Evolutionary conservation across 495 filamentous ascomycete species (phyloP).

Genomic region (Astrothelium macrocarpum): DNA sequence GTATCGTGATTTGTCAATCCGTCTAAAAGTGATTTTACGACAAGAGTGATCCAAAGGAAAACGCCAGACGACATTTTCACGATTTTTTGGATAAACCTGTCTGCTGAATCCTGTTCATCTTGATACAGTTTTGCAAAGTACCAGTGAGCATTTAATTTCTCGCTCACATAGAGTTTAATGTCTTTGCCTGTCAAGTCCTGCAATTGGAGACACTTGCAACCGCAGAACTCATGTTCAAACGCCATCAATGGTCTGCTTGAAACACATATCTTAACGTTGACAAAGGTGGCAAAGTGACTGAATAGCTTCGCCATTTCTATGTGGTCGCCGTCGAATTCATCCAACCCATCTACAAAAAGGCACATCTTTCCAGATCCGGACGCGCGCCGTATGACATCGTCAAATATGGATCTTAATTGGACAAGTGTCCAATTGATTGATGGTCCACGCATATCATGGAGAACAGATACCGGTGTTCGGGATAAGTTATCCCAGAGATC

Average conservation of each 20-base stretch:
- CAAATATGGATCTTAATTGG: background rate
- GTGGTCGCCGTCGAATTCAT: no score
- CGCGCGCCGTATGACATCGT: background rate
- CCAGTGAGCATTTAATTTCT: background rate
- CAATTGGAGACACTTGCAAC: constrained; percentile 12
- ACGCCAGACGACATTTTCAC: constrained; percentile 16
- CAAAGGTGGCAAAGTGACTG: constrained; percentile 1
- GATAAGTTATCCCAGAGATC: background rate
- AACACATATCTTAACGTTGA: constrained; percentile 30
- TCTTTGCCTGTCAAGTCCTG: constrained; percentile 21
- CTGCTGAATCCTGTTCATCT: background rate
- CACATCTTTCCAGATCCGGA: constrained; percentile 1
- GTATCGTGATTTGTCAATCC: background rate
- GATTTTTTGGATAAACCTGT: constrained; percentile 7
- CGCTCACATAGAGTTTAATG: constrained; percentile 15
- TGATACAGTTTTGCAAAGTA: constrained; percentile 2
- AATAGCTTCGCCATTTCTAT: constrained; percentile 23
- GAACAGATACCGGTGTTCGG: background rate
- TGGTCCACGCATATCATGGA: background rate
- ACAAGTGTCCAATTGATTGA: background rate
- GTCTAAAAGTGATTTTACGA: background rate
- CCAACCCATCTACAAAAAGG: constrained; percentile 32
- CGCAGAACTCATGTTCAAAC: constrained; percentile 22
- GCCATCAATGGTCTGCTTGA: constrained; percentile 31
- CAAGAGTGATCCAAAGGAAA: constrained; percentile 20